Evolutionary conservation across 2,329 filamentous ascomycete species (phyloP).

Genomic region (Aspergillus intermedius): DNA sequence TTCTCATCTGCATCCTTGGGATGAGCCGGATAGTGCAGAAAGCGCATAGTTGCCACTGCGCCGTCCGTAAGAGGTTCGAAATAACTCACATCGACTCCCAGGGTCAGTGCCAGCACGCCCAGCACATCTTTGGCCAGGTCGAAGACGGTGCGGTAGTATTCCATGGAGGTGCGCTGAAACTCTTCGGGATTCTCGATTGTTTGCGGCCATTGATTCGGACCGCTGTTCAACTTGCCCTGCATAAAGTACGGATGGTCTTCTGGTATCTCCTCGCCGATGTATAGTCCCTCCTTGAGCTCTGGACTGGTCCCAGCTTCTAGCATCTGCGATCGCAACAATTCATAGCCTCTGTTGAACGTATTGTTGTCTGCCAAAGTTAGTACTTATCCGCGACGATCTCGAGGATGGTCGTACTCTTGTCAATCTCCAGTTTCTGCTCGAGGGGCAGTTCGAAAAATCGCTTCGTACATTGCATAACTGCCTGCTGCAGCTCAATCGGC

Average conservation of each 20-base stretch:
- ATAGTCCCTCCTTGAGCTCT: slow-evolving; percentile 41
- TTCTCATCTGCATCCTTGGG: slow-evolving; percentile 31
- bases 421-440: slow-evolving; percentile 37
- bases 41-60: slow-evolving; percentile 37
- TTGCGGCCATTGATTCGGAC: slow-evolving; percentile 38
- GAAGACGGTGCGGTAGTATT: slow-evolving; percentile 37
- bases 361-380: slow-evolving; percentile 24
- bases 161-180: slow-evolving; percentile 34
- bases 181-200: slow-evolving; percentile 16
- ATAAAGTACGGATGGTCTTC: slow-evolving; percentile 33
- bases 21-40: slow-evolving; percentile 39
- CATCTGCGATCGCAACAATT: slow-evolving; percentile 37
- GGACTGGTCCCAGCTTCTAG: slow-evolving; percentile 37
- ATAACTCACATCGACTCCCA: slow-evolving; percentile 32
- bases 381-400: background rate
- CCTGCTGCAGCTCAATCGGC: slow-evolving; percentile 31
- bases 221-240: slow-evolving; percentile 33
- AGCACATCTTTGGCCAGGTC: slow-evolving; percentile 37
- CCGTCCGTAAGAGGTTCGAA: slow-evolving; percentile 32
- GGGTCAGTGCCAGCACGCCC: slow-evolving; percentile 34
- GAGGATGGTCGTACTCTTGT: slow-evolving; percentile 20
- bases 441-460: slow-evolving; percentile 36
- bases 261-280: slow-evolving; percentile 39
- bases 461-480: slow-evolving; percentile 34
- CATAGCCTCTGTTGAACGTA: slow-evolving; percentile 40